Conservation (phyloP, 1,139 yeast species). For the Spencermartinsiella ligniputridi region DNA sequence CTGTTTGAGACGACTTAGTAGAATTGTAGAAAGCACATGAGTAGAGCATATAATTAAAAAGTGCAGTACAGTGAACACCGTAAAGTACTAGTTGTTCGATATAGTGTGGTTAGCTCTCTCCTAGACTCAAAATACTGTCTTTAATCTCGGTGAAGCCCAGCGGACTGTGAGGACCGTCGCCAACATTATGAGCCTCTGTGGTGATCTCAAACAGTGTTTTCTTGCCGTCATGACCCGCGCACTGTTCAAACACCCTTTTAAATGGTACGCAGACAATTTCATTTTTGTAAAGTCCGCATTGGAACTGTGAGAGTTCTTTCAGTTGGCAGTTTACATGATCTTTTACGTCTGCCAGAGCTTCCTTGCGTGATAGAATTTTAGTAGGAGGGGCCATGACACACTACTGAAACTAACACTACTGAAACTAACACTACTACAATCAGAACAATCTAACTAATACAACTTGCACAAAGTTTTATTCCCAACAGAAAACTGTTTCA, state of each 20-base stretch:
- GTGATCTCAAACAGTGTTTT: constrained; percentile 3
- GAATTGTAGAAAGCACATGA: too few species aligned
- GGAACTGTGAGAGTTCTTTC: constrained; percentile 44
- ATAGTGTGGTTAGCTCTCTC: too few species aligned
- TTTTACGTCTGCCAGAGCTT: constrained; percentile 10
- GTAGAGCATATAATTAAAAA: too few species aligned
- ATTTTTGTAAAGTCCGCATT: constrained; percentile 19
- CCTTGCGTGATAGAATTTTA: constrained; percentile 15
- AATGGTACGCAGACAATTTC: constrained; percentile 25
- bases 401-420: too few species aligned
- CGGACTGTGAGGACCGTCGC: background rate
- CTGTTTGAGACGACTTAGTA: too few species aligned
- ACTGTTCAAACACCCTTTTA: constrained; percentile 19
- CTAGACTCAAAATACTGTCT: background rate
- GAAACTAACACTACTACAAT: too few species aligned
- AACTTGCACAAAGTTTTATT: too few species aligned
- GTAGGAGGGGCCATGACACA: constrained; percentile 29
- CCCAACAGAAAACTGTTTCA: too few species aligned
- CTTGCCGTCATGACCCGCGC: constrained; percentile 7
- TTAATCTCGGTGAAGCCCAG: background rate
- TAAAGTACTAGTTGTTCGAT: too few species aligned
- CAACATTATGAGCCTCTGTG: background rate
- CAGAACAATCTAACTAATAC: too few species aligned
- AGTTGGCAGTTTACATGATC: constrained; percentile 36
- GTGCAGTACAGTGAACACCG: too few species aligned